phyloP scores from a whole-genome alignment of 768 basidiomycete genomes.

The Mycena galopus region DNA sequence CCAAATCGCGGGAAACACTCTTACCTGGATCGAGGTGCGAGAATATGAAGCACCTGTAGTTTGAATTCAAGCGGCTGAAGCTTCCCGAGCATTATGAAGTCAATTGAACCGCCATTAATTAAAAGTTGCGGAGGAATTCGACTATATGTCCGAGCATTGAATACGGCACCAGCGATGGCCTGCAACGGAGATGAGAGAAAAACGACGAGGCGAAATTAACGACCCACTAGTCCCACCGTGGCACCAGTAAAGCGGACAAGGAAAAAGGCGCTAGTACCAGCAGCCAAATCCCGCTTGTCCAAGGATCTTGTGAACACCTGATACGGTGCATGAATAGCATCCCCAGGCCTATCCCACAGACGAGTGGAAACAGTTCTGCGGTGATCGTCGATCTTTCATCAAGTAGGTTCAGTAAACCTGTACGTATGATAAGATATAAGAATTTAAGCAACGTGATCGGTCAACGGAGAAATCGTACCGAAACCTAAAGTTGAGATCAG shows the following conservation, averaged over 20 bases:
- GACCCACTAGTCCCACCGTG: slow-evolving; percentile 80
- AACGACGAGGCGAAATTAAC: neutral
- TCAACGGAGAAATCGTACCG: slow-evolving; percentile 57
- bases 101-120: slow-evolving; percentile 58
- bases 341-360: slow-evolving; percentile 84
- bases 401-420: slow-evolving; percentile 78
- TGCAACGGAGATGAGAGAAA: slow-evolving; percentile 47
- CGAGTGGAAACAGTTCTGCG: slow-evolving; percentile 72
- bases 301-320: slow-evolving; percentile 81
- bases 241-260: slow-evolving; percentile 90
- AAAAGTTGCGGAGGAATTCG: slow-evolving; percentile 63
- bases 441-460: slow-evolving; percentile 36
- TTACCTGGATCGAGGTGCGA: slow-evolving; percentile 77
- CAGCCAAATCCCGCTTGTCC: slow-evolving; percentile 75
- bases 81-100: slow-evolving; percentile 51
- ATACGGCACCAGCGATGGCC: slow-evolving; percentile 84
- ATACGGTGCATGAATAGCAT: slow-evolving; percentile 91
- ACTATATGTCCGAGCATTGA: slow-evolving; percentile 64
- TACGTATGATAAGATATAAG: slow-evolving; percentile 34
- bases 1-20: slow-evolving; percentile 29
- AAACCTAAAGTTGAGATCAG: slow-evolving; percentile 78
- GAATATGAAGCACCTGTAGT: slow-evolving; percentile 60
- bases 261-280: slow-evolving; percentile 89
- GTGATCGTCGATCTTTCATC: slow-evolving; percentile 61
- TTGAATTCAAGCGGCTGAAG: slow-evolving; percentile 59